Percentiles rank a stretch among this genome's conserved stretches.
These are phyloP conservation scores for Mucor velutinosus DNA, from an alignment of 371 early-diverging fungal genomes.

Conservation along the genomic window DNA sequence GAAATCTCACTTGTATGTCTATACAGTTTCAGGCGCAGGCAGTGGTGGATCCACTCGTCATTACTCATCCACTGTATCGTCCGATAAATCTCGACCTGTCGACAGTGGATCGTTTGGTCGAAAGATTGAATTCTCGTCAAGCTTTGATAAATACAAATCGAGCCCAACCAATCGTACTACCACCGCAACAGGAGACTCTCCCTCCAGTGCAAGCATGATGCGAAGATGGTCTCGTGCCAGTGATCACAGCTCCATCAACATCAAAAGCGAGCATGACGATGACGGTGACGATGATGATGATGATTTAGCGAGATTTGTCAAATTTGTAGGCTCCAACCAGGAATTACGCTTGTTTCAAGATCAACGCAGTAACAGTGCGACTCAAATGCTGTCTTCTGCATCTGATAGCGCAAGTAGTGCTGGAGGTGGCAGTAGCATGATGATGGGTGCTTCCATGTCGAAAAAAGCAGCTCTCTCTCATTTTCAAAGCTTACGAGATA, in stretches of 20 bases:
- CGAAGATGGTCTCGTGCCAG: slow-evolving; percentile 35
- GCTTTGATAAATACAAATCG: slow-evolving; percentile 40
- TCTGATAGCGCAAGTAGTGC: slow-evolving; percentile 3
- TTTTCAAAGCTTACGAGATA: slow-evolving; percentile 38
- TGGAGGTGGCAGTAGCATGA: slow-evolving; percentile 3
- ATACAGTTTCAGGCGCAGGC: slow-evolving; percentile 13
- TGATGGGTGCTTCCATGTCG: background rate
- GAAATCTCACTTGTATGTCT: slow-evolving; percentile 16
- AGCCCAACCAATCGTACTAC: slow-evolving; percentile 14
- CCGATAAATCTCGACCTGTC: background rate
- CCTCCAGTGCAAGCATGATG: slow-evolving; percentile 26
- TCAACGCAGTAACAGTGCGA: slow-evolving; percentile 2
- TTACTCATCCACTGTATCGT: slow-evolving; percentile 1
- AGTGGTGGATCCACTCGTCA: slow-evolving; percentile 4
- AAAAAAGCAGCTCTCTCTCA: slow-evolving; percentile 28
- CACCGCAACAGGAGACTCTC: slow-evolving; percentile 5
- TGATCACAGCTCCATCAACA: slow-evolving; percentile 28
- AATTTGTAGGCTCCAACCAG: slow-evolving; percentile 57
- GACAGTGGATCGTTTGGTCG: slow-evolving; percentile 25
- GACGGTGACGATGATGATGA: slow-evolving; percentile 34
- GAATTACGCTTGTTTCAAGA: slow-evolving; percentile 50
- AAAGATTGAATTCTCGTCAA: slow-evolving; percentile 39
- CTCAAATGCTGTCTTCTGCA: slow-evolving; percentile 6
- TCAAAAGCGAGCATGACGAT: slow-evolving; percentile 25
- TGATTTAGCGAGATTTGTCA: slow-evolving; percentile 65